phyloP scores from a whole-genome alignment of 1,284 basidiomycete genomes.

The Neolentinus lepideus region DNA sequence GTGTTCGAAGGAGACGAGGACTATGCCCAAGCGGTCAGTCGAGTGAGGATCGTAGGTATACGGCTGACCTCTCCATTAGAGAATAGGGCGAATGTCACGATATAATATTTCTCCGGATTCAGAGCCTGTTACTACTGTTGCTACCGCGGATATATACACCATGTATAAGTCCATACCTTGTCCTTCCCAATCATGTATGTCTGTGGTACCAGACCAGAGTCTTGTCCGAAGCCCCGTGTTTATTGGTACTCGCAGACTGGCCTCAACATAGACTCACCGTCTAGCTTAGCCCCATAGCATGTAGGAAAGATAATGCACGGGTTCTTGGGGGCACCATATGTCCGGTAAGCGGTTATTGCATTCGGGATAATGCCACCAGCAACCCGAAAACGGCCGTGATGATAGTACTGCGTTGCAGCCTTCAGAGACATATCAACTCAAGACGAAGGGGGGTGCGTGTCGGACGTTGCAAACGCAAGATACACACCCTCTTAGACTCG shows the following conservation, averaged over 20 bases:
- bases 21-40: slow-evolving; percentile 15
- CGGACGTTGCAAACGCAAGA: neutral
- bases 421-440: neutral
- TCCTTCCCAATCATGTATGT: slow-evolving; percentile 42
- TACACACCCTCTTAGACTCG: neutral
- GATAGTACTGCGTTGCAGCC: slow-evolving; percentile 14
- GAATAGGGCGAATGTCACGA: slow-evolving; percentile 53
- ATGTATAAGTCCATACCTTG: slow-evolving; percentile 25
- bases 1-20: slow-evolving; percentile 61
- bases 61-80: slow-evolving; percentile 46
- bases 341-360: slow-evolving; percentile 31
- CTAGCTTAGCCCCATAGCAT: slow-evolving; percentile 30
- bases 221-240: neutral
- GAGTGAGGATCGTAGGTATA: neutral
- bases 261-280: slow-evolving; percentile 17
- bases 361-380: slow-evolving; percentile 29
- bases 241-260: neutral
- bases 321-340: slow-evolving; percentile 26
- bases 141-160: neutral
- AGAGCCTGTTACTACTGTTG: slow-evolving; percentile 26
- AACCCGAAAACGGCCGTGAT: slow-evolving; percentile 28
- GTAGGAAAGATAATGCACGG: slow-evolving; percentile 33
- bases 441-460: neutral
- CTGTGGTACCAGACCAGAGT: slow-evolving; percentile 31
- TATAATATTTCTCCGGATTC: slow-evolving; percentile 41